Conservation (phyloP, 2,329 filamentous ascomycete genomes). For the Trichoderma hamatum region DNA sequence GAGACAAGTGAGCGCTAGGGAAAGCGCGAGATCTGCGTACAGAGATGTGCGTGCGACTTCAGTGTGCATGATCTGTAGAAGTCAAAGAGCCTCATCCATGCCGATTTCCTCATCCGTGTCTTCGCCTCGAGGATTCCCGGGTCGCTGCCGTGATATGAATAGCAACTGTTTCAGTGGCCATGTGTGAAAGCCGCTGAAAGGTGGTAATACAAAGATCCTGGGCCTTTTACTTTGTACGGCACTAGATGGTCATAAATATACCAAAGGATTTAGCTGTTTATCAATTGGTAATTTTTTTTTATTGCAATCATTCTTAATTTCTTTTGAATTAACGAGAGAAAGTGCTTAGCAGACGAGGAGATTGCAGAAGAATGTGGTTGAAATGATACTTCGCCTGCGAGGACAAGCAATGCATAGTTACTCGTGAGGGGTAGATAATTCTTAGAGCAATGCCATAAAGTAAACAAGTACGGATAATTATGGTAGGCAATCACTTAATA, state of each 20-base stretch:
- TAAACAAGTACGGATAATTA: no score
- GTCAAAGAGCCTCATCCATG: conserved; percentile 22
- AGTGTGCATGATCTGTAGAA: conserved; percentile 28
- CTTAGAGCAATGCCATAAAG: background rate
- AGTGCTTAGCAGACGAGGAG: background rate
- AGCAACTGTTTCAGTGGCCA: background rate
- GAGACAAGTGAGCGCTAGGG: conserved; percentile 23
- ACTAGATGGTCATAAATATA: background rate
- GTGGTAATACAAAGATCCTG: conserved; percentile 2
- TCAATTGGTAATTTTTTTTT: background rate
- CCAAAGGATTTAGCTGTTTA: no score
- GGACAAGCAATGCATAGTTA: background rate
- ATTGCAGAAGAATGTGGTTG: no score
- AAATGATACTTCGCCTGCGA: background rate
- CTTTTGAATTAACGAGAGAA: background rate
- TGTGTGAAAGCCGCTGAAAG: background rate
- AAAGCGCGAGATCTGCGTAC: conserved; percentile 28
- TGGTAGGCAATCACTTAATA: no score
- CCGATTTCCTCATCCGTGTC: conserved; percentile 21
- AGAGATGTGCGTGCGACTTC: conserved; percentile 25
- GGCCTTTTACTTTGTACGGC: background rate
- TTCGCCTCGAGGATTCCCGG: conserved; percentile 19
- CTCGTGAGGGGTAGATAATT: background rate
- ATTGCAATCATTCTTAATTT: background rate
- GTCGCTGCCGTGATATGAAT: conserved; percentile 22